Percentiles rank a stretch among this genome's conserved stretches.
These are phyloP conservation scores for Solanum chiquidenum DNA, from an alignment of 257 asterid genomes.

Conservation along the genomic window DNA sequence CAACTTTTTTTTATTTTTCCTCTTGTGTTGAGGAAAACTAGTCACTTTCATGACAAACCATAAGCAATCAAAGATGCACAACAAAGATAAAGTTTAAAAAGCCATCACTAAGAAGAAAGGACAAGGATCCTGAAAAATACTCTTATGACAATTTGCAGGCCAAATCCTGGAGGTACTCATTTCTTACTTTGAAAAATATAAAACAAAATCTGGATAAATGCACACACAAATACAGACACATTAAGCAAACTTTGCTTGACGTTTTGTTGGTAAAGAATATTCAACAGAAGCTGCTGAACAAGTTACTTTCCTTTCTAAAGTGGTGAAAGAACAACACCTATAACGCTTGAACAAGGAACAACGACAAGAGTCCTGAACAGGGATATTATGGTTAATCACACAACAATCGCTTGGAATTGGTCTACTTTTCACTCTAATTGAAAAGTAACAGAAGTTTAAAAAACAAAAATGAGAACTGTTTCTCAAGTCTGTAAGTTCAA, in stretches of 20 bases:
- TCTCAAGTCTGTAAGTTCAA: not conserved
- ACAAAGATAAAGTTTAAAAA: not conserved
- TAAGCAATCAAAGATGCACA: not conserved
- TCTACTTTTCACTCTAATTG: not conserved
- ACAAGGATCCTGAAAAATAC: not conserved
- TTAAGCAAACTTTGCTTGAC: not conserved
- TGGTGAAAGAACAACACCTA: not conserved
- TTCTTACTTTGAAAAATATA: not conserved
- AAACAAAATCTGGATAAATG: not conserved
- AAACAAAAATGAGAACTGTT: not conserved
- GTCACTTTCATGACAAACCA: not conserved
- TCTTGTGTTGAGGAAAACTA: not conserved
- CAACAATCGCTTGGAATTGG: not conserved
- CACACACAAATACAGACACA: not conserved
- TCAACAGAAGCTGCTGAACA: not conserved
- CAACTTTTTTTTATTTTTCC: not conserved
- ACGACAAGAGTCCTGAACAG: not conserved
- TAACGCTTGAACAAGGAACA: not conserved
- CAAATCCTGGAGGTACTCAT: not conserved
- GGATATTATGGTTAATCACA: not conserved
- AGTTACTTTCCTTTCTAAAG: not conserved
- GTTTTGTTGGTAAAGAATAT: not conserved
- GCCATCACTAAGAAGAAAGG: not conserved
- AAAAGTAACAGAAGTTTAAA: not conserved
- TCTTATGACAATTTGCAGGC: not conserved